These are phyloP conservation scores for Apiotrichum laibachii DNA, from an alignment of 1,284 basidiomycete genomes.

Conservation along the genomic window DNA sequence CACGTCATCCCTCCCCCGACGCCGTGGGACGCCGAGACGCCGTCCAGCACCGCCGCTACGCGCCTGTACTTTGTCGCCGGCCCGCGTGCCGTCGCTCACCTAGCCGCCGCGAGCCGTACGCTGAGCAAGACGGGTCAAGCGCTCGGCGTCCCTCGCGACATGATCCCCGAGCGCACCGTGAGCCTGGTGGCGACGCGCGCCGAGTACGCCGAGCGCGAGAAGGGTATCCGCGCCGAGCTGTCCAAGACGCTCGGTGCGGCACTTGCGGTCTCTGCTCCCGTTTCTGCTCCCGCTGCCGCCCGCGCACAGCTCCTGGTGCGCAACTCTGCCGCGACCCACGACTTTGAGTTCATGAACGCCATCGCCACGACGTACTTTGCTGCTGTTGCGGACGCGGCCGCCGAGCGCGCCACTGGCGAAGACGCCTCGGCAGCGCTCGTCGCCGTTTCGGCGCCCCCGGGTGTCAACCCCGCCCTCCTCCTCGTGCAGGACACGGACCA, in stretches of 20 bases:
- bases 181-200: constrained; percentile 60
- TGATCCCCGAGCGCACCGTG: constrained; percentile 60
- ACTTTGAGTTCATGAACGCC: constrained; percentile 40
- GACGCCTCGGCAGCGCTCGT: constrained; percentile 51
- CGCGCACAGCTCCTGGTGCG: constrained; percentile 10
- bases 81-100: constrained; percentile 64
- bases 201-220: constrained; percentile 61
- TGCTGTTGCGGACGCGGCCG: neutral
- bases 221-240: too few species aligned
- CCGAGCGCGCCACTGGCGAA: neutral
- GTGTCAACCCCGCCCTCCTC: constrained; percentile 52
- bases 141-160: constrained; percentile 56
- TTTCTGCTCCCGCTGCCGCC: too few species aligned
- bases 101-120: constrained; percentile 59
- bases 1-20: constrained; percentile 49
- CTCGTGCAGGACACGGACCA: constrained; percentile 62
- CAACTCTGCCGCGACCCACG: constrained; percentile 35
- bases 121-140: constrained; percentile 60
- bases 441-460: constrained; percentile 29
- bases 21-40: constrained; percentile 52
- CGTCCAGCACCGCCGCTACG: constrained; percentile 58
- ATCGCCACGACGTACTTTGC: constrained; percentile 12
- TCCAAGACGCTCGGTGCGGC: constrained; percentile 62
- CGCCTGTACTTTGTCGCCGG: constrained; percentile 79
- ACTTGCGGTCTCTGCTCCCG: constrained; percentile 59